Conservation (phyloP, 225 moss, liverwort and hornwort genomes). For the Physcomitrium patens region DNA sequence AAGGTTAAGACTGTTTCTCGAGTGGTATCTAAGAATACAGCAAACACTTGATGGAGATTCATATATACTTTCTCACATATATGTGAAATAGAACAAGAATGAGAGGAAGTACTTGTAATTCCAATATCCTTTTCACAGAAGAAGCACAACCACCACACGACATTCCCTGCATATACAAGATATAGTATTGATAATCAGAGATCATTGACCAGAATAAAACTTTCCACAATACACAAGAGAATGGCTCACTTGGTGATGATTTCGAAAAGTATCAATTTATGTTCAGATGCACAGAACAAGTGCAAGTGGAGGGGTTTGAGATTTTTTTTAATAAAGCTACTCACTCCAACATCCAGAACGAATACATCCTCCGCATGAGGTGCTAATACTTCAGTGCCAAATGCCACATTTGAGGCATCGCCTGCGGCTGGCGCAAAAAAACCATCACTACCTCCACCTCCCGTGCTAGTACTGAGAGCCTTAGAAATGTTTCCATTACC, state of each 20-base stretch:
- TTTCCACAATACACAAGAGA: neutral
- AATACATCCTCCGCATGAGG: conserved; percentile 67
- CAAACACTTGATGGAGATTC: conserved; percentile 10
- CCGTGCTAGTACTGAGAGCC: conserved; percentile 39
- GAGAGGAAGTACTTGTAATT: conserved; percentile 77
- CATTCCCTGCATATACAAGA: conserved; percentile 76
- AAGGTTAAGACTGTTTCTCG: conserved; percentile 11
- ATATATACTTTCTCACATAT: neutral
- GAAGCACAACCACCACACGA: conserved; percentile 98
- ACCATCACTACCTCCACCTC: conserved; percentile 67
- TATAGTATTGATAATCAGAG: conserved; percentile 21
- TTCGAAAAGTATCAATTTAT: neutral
- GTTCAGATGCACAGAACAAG: conserved; percentile 15
- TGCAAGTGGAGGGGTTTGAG: neutral
- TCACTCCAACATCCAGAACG: conserved; percentile 91
- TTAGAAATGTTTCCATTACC: conserved; percentile 55
- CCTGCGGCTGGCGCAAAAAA: conserved; percentile 76
- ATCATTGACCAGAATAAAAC: conserved; percentile 2
- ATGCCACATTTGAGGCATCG: conserved; percentile 53
- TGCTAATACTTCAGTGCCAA: conserved; percentile 40
- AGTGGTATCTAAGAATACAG: conserved; percentile 15
- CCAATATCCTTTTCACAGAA: conserved; percentile 97
- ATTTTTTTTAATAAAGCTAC: neutral
- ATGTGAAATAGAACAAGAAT: conserved; percentile 14
- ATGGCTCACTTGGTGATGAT: neutral